Evolutionary conservation across 1,284 basidiomycete species (phyloP), one percentile per base, ranked within the genome.

Genomic region (Wallemia mellicola): DNA sequence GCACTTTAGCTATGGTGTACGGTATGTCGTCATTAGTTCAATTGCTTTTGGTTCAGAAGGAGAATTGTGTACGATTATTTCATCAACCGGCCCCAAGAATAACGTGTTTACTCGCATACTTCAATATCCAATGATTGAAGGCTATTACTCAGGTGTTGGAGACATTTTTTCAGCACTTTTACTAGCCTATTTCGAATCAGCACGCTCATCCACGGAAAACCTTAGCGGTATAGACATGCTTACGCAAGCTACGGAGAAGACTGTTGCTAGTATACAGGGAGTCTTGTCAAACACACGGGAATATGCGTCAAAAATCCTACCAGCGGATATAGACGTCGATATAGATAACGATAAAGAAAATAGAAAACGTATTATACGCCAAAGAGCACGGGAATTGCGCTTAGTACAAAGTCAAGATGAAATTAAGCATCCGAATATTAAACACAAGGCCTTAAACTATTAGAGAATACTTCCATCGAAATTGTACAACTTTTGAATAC

Each of bases 161-260:
- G 92, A 99, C 68, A 78, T 96, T 59, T 98, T 99, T 72, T 89
- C 91, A 1, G 86, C 94, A 0, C 78, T 98, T 60, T 79, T 91
- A 19, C 73, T 94, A 0, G 92, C 81, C 0, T 82, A 91, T 65
- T 95, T 81, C 68, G 67, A 71, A n/a, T 65, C 68, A 17, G 58
- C n/a, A n/a, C n/a, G n/a, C n/a, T n/a, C n/a, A n/a, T n/a, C n/a
- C n/a, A n/a, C n/a, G n/a, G n/a, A n/a, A n/a, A 22, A 64, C 67
- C 22, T 33, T 61, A 15, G 22, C 25, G 24, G 28, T 59, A 68
- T 63, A 80, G 86, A 9, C 75, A 79, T 28, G 76, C 82, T 59
- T 72, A 77, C 71, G 5, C 64, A 63, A 22, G 72, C 72, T 1
- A 69, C 69, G 56, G 69, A 72, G 60, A 61, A 71, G 28, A 83